Evolutionary conservation across 768 basidiomycete species (phyloP).

Genomic region (Suillus placidus): DNA sequence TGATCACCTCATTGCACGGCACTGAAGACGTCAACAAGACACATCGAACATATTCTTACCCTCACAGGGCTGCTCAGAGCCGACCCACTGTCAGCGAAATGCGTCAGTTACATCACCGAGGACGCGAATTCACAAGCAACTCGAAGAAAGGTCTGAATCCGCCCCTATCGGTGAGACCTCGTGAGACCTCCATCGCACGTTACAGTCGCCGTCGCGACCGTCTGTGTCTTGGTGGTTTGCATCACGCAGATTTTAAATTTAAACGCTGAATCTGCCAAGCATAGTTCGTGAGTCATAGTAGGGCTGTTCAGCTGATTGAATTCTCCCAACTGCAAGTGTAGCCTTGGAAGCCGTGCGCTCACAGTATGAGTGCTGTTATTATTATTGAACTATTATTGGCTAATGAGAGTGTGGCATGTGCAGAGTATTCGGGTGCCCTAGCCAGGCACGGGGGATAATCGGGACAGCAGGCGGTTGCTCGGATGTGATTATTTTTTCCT

Average conservation of each 20-base stretch:
- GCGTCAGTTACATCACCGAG: not conserved
- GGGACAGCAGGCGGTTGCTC: not conserved
- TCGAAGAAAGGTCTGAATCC: not conserved
- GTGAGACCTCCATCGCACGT: too few species aligned
- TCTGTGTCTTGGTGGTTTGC: too few species aligned
- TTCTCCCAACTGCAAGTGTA: too few species aligned
- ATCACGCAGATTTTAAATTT: too few species aligned
- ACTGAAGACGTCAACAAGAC: not conserved
- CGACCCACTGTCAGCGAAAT: not conserved
- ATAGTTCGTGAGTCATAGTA: too few species aligned
- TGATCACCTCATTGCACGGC: too few species aligned
- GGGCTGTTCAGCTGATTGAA: too few species aligned
- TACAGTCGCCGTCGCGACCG: too few species aligned
- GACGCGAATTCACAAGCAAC: too few species aligned
- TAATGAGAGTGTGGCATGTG: not conserved
- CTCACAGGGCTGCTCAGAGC: not conserved
- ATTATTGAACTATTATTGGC: not conserved
- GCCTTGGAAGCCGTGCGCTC: too few species aligned
- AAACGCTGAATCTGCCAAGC: too few species aligned
- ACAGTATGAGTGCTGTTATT: not conserved
- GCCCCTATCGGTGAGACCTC: too few species aligned
- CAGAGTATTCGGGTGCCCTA: not conserved
- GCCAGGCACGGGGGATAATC: not conserved
- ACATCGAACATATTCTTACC: not conserved
- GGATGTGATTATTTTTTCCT: not conserved